Percentiles rank a stretch among this genome's conserved stretches.
phyloP scores from a whole-genome alignment of 768 basidiomycete species.

The Dictyophora rubrovolvata region DNA sequence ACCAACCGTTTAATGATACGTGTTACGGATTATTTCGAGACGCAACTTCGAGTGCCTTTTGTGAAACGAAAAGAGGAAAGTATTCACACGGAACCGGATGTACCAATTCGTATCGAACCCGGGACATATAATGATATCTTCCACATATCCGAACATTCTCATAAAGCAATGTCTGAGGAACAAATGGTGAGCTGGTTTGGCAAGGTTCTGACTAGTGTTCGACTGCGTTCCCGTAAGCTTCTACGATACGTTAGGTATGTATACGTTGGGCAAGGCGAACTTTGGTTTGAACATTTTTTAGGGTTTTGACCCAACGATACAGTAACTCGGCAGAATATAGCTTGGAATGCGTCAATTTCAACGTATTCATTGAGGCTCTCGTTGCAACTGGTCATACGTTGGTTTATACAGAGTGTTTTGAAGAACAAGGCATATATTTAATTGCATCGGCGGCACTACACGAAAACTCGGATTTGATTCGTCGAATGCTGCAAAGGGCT shows the following conservation, averaged over 20 bases:
- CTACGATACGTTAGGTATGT: slow-evolving; percentile 83
- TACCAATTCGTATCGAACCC: slow-evolving; percentile 18
- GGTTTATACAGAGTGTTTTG: slow-evolving; percentile 80
- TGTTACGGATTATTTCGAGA: slow-evolving; percentile 89
- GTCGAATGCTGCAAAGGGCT: slow-evolving; percentile 72
- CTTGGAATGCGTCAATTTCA: slow-evolving; percentile 63
- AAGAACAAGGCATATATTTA: slow-evolving; percentile 88
- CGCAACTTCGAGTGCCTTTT: slow-evolving; percentile 57
- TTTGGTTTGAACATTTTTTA: slow-evolving; percentile 17
- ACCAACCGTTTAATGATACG: slow-evolving; percentile 90
- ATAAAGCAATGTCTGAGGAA: slow-evolving; percentile 59
- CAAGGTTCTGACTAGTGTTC: slow-evolving; percentile 88
- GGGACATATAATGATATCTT: slow-evolving; percentile 15
- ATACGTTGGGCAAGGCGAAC: neutral
- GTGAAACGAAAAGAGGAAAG: slow-evolving; percentile 7
- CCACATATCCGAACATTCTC: slow-evolving; percentile 18
- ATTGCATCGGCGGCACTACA: slow-evolving; percentile 71
- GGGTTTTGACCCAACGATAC: slow-evolving; percentile 74
- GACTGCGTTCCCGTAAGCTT: slow-evolving; percentile 84
- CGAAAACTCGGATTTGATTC: slow-evolving; percentile 66
- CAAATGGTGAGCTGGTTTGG: slow-evolving; percentile 84
- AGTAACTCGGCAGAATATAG: slow-evolving; percentile 89
- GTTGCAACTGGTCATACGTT: slow-evolving; percentile 85
- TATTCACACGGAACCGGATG: neutral
- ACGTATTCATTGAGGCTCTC: slow-evolving; percentile 69